A percentile compares a stretch with the other conserved stretches of the same genome.
Conservation (phyloP, 805 yeast genomes). For the Candida loeiensis region DNA sequence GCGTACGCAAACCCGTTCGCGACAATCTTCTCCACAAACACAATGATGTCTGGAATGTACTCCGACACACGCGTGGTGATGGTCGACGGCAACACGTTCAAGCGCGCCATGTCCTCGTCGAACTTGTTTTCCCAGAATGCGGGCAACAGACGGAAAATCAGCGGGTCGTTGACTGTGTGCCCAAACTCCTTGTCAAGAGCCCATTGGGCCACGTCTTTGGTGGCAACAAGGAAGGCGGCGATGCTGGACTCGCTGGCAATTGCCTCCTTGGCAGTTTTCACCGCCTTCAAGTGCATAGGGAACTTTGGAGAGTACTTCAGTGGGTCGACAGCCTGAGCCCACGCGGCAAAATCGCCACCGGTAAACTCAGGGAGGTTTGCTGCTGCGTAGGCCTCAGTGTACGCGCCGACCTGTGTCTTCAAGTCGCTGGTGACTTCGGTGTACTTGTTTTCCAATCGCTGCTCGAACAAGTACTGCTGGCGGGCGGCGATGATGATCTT, state of each 20-base stretch:
- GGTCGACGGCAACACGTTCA: slow-evolving; percentile 82
- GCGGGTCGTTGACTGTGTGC: slow-evolving; percentile 75
- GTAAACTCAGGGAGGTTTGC: slow-evolving; percentile 51
- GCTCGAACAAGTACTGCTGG: slow-evolving; percentile 74
- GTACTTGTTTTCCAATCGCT: slow-evolving; percentile 39
- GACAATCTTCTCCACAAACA: slow-evolving; percentile 71
- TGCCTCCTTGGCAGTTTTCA: slow-evolving; percentile 15
- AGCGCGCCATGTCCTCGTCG: slow-evolving; percentile 77
- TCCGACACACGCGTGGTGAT: slow-evolving; percentile 93
- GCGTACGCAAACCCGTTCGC: slow-evolving; percentile 79
- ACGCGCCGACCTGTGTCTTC: slow-evolving; percentile 34
- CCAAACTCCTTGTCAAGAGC: slow-evolving; percentile 71
- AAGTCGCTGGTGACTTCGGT: slow-evolving; percentile 33
- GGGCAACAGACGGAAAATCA: slow-evolving; percentile 75
- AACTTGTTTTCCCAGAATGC: slow-evolving; percentile 85
- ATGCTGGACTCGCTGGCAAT: slow-evolving; percentile 12
- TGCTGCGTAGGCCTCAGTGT: slow-evolving; percentile 47
- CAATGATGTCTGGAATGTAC: slow-evolving; percentile 88
- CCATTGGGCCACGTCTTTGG: slow-evolving; percentile 78
- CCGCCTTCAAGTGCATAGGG: slow-evolving; percentile 77
- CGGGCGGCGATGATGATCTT: slow-evolving; percentile 94
- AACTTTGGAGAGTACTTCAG: slow-evolving; percentile 71
- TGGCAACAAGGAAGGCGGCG: slow-evolving; percentile 41
- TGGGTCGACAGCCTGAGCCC: slow-evolving; percentile 51
- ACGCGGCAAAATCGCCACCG: slow-evolving; percentile 42